Base-by-base conservation (phyloP, 2,329 filamentous ascomycete species). In the Phialophora chinensis region DNA sequence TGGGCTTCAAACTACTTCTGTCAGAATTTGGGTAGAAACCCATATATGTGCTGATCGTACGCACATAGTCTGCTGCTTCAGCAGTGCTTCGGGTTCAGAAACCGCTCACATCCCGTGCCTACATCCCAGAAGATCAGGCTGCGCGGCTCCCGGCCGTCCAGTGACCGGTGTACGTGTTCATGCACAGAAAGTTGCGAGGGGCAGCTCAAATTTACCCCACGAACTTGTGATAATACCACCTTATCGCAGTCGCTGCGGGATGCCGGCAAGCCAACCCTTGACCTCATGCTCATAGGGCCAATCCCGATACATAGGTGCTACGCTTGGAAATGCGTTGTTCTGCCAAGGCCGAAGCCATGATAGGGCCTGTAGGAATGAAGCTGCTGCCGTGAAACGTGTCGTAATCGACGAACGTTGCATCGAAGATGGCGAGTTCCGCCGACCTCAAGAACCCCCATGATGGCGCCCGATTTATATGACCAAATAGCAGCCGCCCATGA, bases 371-470 rank as follows among this genome's bases (percentile, higher is more conserved):
- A 23, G 23, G 49, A 52, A 53, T 25, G 49, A 29, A 25, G 49
- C 49, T 52, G 42, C 31, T 42, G 59, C 47, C 3, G 59, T 61
- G 47, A n/a, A 61, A 61, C 59, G 27, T 42, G 59, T 61, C 44
- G 47, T 27, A 54, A 53, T 42, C 59, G 23, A 20, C 25, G 17
- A 54, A 7, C 23, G 31, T 52, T 42, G 59, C 35, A 60, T 17
- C 42, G 38, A 7, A 11, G 17, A 50, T 35, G 17, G 57, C 44
- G 8, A 50, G 3, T 20, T 25, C 59, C 47, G 31, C 29, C 23
- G 20, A 5, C 49, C 49, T 14, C 29, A 20, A 33, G 31, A 20
- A 27, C 29, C 6, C 12, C n/a, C 47, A 35, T n/a, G 20, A 17
- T 20, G 27, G 59, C 57, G 42, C 53, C 53, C 53, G 25, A 35